Evolutionary conservation across 441 rosid genomes (phyloP).

Genomic region (Adansonia madagascariensis): DNA sequence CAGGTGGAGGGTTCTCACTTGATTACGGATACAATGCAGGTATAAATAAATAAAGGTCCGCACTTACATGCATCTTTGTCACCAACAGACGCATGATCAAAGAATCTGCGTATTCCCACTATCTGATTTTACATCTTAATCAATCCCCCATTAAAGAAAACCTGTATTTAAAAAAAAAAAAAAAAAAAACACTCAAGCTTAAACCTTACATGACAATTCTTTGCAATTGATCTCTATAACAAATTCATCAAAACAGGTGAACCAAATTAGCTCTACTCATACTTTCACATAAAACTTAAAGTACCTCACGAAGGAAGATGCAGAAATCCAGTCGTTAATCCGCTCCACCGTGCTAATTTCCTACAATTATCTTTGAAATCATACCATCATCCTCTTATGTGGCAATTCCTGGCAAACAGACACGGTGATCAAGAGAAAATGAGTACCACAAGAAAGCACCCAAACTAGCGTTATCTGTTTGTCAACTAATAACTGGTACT

Average conservation of each 20-base stretch:
- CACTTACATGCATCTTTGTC: too few relatives aligned
- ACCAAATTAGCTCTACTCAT: conserved; percentile 43
- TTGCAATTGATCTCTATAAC: conserved; percentile 40
- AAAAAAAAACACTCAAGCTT: not conserved
- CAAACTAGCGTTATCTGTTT: not conserved
- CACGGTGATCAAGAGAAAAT: conserved; percentile 18
- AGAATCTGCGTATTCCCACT: conserved; percentile 34
- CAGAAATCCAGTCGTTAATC: conserved; percentile 37
- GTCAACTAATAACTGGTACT: not conserved
- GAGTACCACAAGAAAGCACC: conserved; percentile 6
- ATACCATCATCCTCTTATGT: conserved; percentile 44
- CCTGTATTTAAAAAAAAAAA: conserved; percentile 24
- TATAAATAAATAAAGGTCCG: too few relatives aligned
- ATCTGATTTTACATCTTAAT: conserved; percentile 46
- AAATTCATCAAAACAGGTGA: conserved; percentile 37
- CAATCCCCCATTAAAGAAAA: conserved; percentile 38
- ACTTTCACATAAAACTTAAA: conserved; percentile 35
- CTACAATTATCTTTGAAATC: conserved; percentile 36
- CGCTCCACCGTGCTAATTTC: conserved; percentile 35
- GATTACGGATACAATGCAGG: too few relatives aligned
- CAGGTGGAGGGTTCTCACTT: too few relatives aligned
- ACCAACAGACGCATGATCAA: not conserved
- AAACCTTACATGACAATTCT: conserved; percentile 40
- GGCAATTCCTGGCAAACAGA: conserved; percentile 55
- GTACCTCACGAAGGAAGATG: conserved; percentile 34